A percentile compares a stretch with the other conserved stretches of the same genome.
These are phyloP conservation scores for Brassica carinata DNA, from an alignment of 345 rosid genomes.

Conservation along the genomic window DNA sequence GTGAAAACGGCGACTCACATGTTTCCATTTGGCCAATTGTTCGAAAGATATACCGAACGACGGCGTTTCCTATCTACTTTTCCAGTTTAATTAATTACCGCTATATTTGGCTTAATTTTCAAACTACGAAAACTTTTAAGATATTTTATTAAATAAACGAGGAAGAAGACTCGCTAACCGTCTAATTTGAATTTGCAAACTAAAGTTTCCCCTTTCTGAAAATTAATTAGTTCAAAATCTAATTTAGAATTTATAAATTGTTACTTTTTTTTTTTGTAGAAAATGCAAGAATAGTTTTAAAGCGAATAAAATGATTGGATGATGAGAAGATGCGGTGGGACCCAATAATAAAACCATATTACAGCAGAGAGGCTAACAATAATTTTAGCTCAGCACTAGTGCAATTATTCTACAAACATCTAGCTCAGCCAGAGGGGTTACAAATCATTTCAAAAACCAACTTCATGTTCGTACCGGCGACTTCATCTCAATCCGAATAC, in stretches of 20 bases:
- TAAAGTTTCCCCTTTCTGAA: neutral
- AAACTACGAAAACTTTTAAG: neutral
- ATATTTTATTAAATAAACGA: neutral
- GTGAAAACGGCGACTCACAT: constrained; percentile 34
- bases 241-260: neutral
- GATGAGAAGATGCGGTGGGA: neutral
- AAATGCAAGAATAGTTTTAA: neutral
- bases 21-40: neutral
- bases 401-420: neutral
- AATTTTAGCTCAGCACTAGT: neutral
- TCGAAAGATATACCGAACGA: neutral
- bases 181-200: neutral
- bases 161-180: constrained; percentile 1
- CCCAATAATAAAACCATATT: neutral
- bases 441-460: neutral
- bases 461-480: neutral
- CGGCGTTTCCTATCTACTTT: neutral
- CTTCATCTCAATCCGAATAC: too few species aligned
- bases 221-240: neutral
- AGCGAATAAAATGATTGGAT: neutral
- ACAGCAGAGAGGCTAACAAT: neutral
- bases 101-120: neutral
- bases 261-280: neutral
- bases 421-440: neutral
- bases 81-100: neutral